phyloP scores from a whole-genome alignment of 1,139 yeast species.

The Wickerhamiella infanticola region DNA sequence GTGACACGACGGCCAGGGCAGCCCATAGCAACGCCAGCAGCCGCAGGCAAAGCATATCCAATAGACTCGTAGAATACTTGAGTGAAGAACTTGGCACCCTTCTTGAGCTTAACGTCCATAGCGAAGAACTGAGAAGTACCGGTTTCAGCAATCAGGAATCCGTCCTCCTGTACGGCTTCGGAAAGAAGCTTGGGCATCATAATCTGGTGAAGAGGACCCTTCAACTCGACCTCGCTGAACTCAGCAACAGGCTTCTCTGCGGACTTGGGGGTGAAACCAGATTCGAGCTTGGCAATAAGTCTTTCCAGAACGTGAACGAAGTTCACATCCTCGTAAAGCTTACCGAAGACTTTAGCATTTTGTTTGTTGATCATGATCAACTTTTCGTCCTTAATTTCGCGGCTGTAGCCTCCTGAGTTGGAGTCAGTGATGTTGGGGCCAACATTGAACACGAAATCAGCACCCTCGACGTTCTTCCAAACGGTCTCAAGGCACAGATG shows the following conservation, averaged over 20 bases:
- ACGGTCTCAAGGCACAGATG: conserved; percentile 32
- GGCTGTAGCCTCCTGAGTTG: conserved; percentile 30
- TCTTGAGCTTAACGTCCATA: conserved; percentile 46
- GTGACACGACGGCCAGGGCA: conserved; percentile 42
- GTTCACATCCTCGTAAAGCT: conserved; percentile 27
- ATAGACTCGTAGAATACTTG: conserved; percentile 70
- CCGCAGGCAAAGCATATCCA: conserved; percentile 76
- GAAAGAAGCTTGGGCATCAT: conserved; percentile 19
- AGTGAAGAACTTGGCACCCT: conserved; percentile 35
- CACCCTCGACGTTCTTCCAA: conserved; percentile 23
- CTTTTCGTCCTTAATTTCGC: conserved; percentile 24
- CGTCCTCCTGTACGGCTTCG: conserved; percentile 38
- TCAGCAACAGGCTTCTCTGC: conserved; percentile 18
- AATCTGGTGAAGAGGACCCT: conserved; percentile 25
- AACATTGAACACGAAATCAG: conserved; percentile 26
- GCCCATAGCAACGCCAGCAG: conserved; percentile 65
- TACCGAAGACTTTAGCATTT: conserved; percentile 32
- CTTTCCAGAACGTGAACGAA: conserved; percentile 34
- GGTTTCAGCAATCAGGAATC: conserved; percentile 56
- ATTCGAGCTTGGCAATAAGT: conserved; percentile 25
- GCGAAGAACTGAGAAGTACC: conserved; percentile 64
- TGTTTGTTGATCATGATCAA: conserved; percentile 29
- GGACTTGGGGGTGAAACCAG: conserved; percentile 14
- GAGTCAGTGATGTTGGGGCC: conserved; percentile 30
- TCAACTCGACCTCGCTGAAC: conserved; percentile 5